Evolutionary conservation across 148 eudicot genomes (phyloP).

Genomic region (Camellia lanceoleosa): DNA sequence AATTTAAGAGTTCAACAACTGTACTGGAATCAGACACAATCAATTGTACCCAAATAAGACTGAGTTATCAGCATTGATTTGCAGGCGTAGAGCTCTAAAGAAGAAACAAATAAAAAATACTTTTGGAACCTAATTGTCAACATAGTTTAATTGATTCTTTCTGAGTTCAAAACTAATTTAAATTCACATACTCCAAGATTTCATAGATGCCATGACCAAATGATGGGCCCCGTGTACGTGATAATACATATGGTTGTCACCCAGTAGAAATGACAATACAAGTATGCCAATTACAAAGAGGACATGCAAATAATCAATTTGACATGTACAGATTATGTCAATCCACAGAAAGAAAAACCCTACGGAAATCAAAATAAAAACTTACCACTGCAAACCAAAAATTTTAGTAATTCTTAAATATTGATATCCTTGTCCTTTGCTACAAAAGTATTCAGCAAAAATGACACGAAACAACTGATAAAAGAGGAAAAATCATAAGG

Average conservation of each 20-base stretch:
- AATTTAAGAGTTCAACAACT: conserved; percentile 6
- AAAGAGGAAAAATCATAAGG: too few species aligned
- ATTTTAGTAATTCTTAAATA: neutral
- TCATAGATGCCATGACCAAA: neutral
- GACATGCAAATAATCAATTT: neutral
- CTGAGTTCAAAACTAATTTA: neutral
- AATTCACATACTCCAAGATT: neutral
- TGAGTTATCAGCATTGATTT: neutral
- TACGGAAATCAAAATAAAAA: neutral
- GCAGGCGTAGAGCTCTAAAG: neutral
- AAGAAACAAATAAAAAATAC: neutral
- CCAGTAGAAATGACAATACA: neutral
- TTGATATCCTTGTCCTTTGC: too few species aligned
- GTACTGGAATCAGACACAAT: neutral
- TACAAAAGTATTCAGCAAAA: too few species aligned
- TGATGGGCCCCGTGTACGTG: neutral
- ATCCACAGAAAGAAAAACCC: neutral
- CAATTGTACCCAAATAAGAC: neutral
- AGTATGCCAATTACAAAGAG: neutral
- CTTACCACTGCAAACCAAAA: neutral
- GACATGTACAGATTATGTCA: neutral
- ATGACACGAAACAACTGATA: too few species aligned
- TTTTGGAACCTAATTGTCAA: neutral
- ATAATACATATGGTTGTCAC: neutral
- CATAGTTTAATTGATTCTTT: neutral